These are phyloP conservation scores for Candida loeiensis DNA, from an alignment of 805 yeast species.

Conservation along the genomic window DNA sequence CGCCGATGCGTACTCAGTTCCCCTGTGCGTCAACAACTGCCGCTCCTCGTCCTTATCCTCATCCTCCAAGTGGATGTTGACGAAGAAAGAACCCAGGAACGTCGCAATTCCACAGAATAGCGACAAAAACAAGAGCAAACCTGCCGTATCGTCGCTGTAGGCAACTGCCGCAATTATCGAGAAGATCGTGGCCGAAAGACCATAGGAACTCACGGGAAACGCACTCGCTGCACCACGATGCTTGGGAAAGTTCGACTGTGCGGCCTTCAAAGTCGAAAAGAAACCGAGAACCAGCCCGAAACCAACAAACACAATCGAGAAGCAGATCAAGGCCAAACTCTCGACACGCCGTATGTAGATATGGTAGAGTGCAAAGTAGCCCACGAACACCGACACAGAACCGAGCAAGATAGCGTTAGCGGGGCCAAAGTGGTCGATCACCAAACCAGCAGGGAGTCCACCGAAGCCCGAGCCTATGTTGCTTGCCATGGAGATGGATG, in stretches of 20 bases:
- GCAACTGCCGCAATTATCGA: slow-evolving; percentile 53
- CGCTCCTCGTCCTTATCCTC: slow-evolving; percentile 19
- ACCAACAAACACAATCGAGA: slow-evolving; percentile 54
- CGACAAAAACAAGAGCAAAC: slow-evolving; percentile 54
- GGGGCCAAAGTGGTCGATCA: slow-evolving; percentile 63
- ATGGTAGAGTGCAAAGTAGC: slow-evolving; percentile 49
- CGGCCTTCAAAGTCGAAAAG: slow-evolving; percentile 53
- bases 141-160: slow-evolving; percentile 51
- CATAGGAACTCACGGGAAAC: slow-evolving; percentile 65
- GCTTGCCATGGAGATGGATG: slow-evolving; percentile 58
- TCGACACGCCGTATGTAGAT: slow-evolving; percentile 42
- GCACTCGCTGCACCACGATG: slow-evolving; percentile 71
- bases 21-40: too few species aligned
- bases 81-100: slow-evolving; percentile 44
- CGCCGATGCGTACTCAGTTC: too few species aligned
- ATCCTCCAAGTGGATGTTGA: slow-evolving; percentile 34
- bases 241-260: slow-evolving; percentile 63
- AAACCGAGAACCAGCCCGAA: slow-evolving; percentile 65
- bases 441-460: slow-evolving; percentile 67
- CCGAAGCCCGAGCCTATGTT: slow-evolving; percentile 65
- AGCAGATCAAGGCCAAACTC: slow-evolving; percentile 40
- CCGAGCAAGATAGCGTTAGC: slow-evolving; percentile 52
- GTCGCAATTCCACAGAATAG: slow-evolving; percentile 47
- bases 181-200: slow-evolving; percentile 65
- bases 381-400: slow-evolving; percentile 48